Evolutionary conservation across 2,329 filamentous ascomycete genomes (phyloP), one percentile per base, ranked within the genome.

Genomic region (Diaporthe australafricana): DNA sequence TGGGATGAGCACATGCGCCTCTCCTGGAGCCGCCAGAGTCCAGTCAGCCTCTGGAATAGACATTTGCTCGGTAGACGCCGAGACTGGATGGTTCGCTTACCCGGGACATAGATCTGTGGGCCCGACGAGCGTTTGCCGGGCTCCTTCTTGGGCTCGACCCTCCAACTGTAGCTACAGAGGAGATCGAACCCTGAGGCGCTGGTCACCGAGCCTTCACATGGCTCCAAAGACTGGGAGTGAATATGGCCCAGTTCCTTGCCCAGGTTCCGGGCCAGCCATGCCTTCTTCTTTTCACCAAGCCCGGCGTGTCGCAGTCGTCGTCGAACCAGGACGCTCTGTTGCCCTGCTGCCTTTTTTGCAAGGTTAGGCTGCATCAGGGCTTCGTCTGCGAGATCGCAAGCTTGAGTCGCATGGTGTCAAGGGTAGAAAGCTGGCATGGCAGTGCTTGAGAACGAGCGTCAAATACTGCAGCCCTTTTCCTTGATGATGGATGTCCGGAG

Each of bases 161-260:
- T 67, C 72, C 72, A 73, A 45, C 62, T 73, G 32, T 73, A 73
- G 60, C 70, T 72, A 55, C 72, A 69, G 22, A 72, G 55, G 14
- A 73, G 52, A 11, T 73, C 65, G 20, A 69, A 73, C 25, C 56
- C 65, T 2, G 40, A 25, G 42, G 65, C 42, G 45, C 70, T 73
- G 42, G 57, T 70, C 7, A 73, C 72, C 3, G 35, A 42, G 8
- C 55, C 55, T 17, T 27, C 27, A 20, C 69, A 73, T 12, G 72
- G 72, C 22, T 45, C 16, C 32, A 63, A 27, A 32, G 45, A 52
- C 30, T 52, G 30, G 7, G 47, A 3, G 22, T 32, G 16, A 12
- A 73, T 55, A 16, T 17, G 25, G 38, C 52, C 55, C n/a, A 73
- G 25, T 22, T 62, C 47, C 16, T 22, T 47, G 3, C 72, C 72